Conservation (phyloP, 768 basidiomycete species). For the Tephrocybe sp. region DNA sequence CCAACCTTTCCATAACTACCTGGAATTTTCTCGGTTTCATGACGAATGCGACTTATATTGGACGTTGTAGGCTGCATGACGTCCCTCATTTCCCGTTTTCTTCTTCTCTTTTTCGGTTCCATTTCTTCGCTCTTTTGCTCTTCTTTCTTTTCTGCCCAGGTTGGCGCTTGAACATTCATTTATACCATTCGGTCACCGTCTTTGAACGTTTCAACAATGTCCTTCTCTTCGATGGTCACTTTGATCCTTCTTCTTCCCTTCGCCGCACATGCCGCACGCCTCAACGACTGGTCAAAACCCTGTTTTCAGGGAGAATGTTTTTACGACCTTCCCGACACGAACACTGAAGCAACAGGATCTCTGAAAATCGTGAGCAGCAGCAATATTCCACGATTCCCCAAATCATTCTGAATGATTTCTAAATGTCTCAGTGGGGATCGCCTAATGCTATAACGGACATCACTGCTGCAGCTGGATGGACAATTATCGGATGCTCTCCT, state of each 20-base stretch:
- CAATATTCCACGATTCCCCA: background rate
- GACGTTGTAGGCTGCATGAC: background rate
- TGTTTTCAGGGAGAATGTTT: constrained; percentile 37
- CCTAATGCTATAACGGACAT: constrained; percentile 37
- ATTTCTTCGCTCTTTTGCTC: background rate
- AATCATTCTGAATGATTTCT: background rate
- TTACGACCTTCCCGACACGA: constrained; percentile 32
- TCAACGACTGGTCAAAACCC: constrained; percentile 42
- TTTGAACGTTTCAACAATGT: background rate
- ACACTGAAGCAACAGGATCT: constrained; percentile 31
- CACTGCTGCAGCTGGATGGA: constrained; percentile 50
- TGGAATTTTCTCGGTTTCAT: background rate
- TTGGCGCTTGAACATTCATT: constrained; percentile 1
- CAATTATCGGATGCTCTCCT: constrained; percentile 44
- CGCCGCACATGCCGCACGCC: background rate
- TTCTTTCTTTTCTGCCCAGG: constrained; percentile 10
- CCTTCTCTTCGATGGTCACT: background rate
- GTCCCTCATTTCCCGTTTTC: background rate
- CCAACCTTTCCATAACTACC: background rate
- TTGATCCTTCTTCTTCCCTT: constrained; percentile 1
- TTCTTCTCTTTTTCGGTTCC: background rate
- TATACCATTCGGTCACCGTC: background rate
- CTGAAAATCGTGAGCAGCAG: constrained; percentile 33
- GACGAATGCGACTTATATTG: background rate
- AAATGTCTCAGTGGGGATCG: constrained; percentile 32